Base-by-base conservation (phyloP, 139 green algal species). In the Micromonas commoda region DNA sequence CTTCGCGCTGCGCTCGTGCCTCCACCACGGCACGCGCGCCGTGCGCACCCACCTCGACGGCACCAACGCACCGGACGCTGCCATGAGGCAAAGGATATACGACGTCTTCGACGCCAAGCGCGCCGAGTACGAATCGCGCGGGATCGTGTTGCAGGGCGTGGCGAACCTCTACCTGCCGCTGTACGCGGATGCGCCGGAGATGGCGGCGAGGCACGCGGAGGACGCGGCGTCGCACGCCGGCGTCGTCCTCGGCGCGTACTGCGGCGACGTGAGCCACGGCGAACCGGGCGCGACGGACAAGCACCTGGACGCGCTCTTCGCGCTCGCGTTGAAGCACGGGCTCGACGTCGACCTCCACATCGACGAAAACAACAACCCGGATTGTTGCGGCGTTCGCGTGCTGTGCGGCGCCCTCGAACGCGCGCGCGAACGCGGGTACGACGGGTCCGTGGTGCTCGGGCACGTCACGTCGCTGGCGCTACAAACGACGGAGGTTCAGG, bases 311-410 rank as follows among this genome's bases (percentile, higher is more conserved):
- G 3, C 28, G 29, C 1, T 71, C 1, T 35, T 71, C 29, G 23
- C 26, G 23, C 31, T 39, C 26, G 64, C 64, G 29, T 3, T n/a
- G 2, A 35, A 71, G 31, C 31, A 71, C 64, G 29, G 26, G 26
- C 28, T 71, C 26, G 31, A 71, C 31, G 3, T 71, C n/a, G 64
- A 71, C 4, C 20, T 71, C 2, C 64, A 71, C 64, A 71, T 71
- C 2, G 64, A 71, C 64, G 64, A 71, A 35, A 71, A 24, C 1
- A 71, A 71, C 29, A 26, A 71, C 32, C 26, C 26, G 31, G 31
- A 71, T 2, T 71, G 64, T 2, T 71, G 64, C 64, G 64, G 24
- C 2, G 26, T 71, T 35, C n/a, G 29, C 20, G 23, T 2, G 26
- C 32, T 31, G 24, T 71, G 28, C 26, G 64, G 32, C 20, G 26